Base-by-base conservation (phyloP, 2,329 filamentous ascomycete genomes). In the Diaporthe sp. region DNA sequence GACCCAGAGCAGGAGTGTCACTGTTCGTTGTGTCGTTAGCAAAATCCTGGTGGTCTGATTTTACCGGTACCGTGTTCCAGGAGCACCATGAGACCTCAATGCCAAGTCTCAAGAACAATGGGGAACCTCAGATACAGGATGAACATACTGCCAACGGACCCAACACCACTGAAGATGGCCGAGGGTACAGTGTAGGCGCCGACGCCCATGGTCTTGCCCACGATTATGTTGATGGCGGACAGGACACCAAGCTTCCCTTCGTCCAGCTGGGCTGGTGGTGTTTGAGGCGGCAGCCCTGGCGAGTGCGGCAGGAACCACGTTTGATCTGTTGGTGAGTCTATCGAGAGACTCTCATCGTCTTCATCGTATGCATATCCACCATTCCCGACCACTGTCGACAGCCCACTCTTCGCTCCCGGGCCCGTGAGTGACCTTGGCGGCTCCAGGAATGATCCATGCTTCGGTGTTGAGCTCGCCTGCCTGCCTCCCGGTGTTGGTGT, bases 131-230 rank as follows among this genome's bases (percentile, higher is more conserved):
- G n/a, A 19, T 7, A 15, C 28, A 31, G 37, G 49, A 55, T 42
- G 49, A 51, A 70, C 65, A 31, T 70, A 70, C 65, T 70, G 3
- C 90, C 90, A 5, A 91, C 89, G 10, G 86, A 90, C 0, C 89
- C 89, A 2, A 89, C 87, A 1, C 87, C 86, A 10, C 85, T 84
- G 75, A 90, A 89, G 65, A 91, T 89, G n/a, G 89, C 88, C 2
- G 87, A 87, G 0, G 90, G 90, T 0, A 90, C 89, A 0, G 89
- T 89, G 79, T 90, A 91, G 34, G 89, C 83, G 76, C 87, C 84
- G 13, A 86, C 82, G 3, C 86, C 86, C 34, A 87, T 78, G 0
- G 83, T 84, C 77, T 84, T 84, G 46, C 83, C 82, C 12, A 84
- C 79, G 42, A 84, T 84, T 55, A 84, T 83, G 72, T 82, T 84